Base-by-base conservation (phyloP, 1,284 basidiomycete species). In the Cystobasidiaceae sp. region DNA sequence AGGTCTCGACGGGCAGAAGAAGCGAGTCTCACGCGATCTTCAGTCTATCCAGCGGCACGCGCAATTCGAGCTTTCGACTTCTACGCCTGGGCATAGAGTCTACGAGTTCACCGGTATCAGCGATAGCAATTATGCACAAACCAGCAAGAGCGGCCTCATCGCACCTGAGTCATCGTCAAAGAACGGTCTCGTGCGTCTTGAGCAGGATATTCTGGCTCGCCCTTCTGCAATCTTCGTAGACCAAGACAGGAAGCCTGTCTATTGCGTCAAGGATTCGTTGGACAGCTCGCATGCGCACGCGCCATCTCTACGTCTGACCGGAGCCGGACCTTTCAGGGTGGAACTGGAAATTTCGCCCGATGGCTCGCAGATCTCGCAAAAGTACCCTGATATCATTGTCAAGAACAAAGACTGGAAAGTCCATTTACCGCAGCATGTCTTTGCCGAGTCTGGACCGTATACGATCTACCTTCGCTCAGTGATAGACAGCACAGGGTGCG, bases 91-190 rank as follows among this genome's bases (percentile, higher is more conserved):
- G 2, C 82, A 85, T 62, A 88, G 93, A 74, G 87, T 84, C 73
- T 97, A 97, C 76, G 86, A 90, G 74, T 86, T 98, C 69, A 85
- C 87, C 69, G 87, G 89, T 72, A 84, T 97, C 21, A 88, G 87
- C 8, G 94, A 98, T 75, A 81, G 86, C 0, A 84, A 88, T n/a
- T 97, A 96, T 77, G 86, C 68, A 39, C 57, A 43, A 2, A 59
- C 68, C 78, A 82, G 45, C 78, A 86, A 74, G 78, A 85, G 49
- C 2, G 73, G 71, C 0, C 69, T 73, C 25, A 37, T 65, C 9
- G 57, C 68, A 4, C 80, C 71, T 86, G 8, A 76, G 85, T 61
- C 63, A 51, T 71, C 61, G 58, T 70, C 69, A 15, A 63, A 68
- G 8, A 67, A 73, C 8, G 50, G 60, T 5, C 27, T 27, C 23